phyloP scores from a whole-genome alignment of 352 stramenopile species.

The Phytopythium cucurbitacearum region DNA sequence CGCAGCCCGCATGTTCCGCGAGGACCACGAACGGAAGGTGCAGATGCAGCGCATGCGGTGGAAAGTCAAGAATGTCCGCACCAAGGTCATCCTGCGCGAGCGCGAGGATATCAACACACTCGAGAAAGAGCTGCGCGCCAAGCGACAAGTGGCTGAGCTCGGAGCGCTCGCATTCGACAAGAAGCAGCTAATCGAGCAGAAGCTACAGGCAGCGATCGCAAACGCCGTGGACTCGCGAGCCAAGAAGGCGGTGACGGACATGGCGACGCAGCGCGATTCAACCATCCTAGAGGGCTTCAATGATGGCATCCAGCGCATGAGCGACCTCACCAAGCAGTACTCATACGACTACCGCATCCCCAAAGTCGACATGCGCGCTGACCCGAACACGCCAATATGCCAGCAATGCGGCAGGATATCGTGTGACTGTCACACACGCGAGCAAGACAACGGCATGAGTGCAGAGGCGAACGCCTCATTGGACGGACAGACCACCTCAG shows the following conservation, averaged over 20 bases:
- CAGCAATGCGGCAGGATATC: constrained; percentile 42
- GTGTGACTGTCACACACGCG: constrained; percentile 34
- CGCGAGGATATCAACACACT: constrained; percentile 32
- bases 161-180: constrained; percentile 51
- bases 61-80: constrained; percentile 52
- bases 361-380: constrained; percentile 54
- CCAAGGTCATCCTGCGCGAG: constrained; percentile 39
- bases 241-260: constrained; percentile 32
- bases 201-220: constrained; percentile 41
- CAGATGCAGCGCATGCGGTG: constrained; percentile 59
- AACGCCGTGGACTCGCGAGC: constrained; percentile 30
- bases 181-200: constrained; percentile 43
- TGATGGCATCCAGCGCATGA: constrained; percentile 42
- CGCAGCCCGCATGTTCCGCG: constrained; percentile 33
- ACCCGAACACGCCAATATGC: constrained; percentile 36
- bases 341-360: constrained; percentile 56
- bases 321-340: constrained; percentile 43
- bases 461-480: background rate
- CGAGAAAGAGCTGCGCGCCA: constrained; percentile 29
- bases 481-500: constrained; percentile 2
- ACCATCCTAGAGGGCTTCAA: constrained; percentile 46
- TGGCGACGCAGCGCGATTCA: constrained; percentile 38
- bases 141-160: constrained; percentile 44
- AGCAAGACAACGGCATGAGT: constrained; percentile 8
- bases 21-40: constrained; percentile 31